Evolutionary conservation across 176 grass and related monocot species (phyloP).

Genomic region (Triticum timopheevii): DNA sequence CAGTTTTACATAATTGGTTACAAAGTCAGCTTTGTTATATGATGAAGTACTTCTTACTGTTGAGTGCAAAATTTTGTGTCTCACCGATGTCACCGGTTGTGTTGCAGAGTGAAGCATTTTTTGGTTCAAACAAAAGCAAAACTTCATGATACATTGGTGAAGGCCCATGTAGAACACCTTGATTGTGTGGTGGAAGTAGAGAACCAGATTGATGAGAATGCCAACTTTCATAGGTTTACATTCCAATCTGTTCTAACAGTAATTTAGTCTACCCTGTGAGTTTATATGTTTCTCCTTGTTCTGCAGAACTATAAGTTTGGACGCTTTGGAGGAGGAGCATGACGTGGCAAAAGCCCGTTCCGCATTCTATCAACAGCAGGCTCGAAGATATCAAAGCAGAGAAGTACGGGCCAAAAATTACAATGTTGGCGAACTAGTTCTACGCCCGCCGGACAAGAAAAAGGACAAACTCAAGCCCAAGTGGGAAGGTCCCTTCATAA

Average conservation of each 20-base stretch:
- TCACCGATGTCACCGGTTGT: constrained; percentile 16
- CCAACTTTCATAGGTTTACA: constrained; percentile 75
- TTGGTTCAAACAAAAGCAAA: constrained; percentile 80
- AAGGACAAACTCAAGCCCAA: no score
- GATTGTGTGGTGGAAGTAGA: constrained; percentile 85
- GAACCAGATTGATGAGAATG: constrained; percentile 69
- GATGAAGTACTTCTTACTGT: not conserved
- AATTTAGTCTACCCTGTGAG: constrained; percentile 3
- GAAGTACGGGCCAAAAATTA: no score
- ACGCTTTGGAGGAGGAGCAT: no score
- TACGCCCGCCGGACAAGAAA: no score
- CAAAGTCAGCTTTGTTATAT: not conserved
- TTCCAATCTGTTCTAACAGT: constrained; percentile 7
- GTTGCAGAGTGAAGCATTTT: constrained; percentile 77
- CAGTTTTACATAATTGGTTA: constrained; percentile 13
- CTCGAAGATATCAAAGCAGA: no score
- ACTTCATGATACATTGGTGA: constrained; percentile 66
- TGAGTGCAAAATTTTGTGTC: constrained; percentile 9
- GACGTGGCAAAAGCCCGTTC: no score
- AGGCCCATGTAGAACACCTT: constrained; percentile 44
- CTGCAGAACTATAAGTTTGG: constrained; percentile 60
- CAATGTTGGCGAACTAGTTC: no score
- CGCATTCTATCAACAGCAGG: no score
- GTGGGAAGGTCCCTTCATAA: no score
- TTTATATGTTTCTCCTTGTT: constrained; percentile 23